These are phyloP conservation scores for Middelhovenomyces tepae DNA, from an alignment of 805 yeast genomes.

Conservation along the genomic window DNA sequence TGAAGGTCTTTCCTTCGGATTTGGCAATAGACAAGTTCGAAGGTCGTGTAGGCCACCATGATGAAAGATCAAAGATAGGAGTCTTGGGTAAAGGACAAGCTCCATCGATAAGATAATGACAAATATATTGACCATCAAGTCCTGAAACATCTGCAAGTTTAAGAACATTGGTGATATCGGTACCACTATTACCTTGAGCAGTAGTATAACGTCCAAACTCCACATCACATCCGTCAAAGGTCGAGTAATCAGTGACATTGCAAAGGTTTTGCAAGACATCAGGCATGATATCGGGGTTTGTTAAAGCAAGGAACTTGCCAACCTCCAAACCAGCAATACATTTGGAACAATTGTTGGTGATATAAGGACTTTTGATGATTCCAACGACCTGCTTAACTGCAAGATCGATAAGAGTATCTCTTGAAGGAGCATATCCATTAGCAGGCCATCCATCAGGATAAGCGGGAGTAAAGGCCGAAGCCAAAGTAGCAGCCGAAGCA, in stretches of 20 bases:
- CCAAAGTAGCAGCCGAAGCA: too few relatives aligned
- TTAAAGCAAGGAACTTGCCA: constrained; percentile 8
- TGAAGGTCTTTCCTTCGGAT: constrained; percentile 34
- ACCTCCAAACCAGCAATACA: constrained; percentile 8
- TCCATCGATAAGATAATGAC: constrained; percentile 41
- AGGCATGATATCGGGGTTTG: constrained; percentile 6
- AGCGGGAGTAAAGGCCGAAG: too few relatives aligned
- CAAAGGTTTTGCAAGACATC: constrained; percentile 4
- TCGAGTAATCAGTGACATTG: too few relatives aligned
- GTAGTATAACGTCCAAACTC: too few relatives aligned
- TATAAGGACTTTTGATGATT: constrained; percentile 4
- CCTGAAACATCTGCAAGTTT: constrained; percentile 44
- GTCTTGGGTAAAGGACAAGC: constrained; percentile 40
- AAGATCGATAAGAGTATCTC: constrained; percentile 1
- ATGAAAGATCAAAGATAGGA: constrained; percentile 38
- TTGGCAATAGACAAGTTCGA: constrained; percentile 17
- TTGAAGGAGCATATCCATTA: constrained; percentile 2
- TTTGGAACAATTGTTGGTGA: constrained; percentile 6
- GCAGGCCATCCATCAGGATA: too few relatives aligned
- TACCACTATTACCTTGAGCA: constrained; percentile 20
- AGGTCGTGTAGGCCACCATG: constrained; percentile 39
- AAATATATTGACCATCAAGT: constrained; percentile 52
- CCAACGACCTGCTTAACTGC: constrained; percentile 5
- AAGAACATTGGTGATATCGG: constrained; percentile 43
- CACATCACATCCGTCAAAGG: too few relatives aligned